A percentile compares a stretch with the other conserved stretches of the same genome.
These are phyloP conservation scores for Geranomyces variabilis DNA, from an alignment of 192 early-diverging fungal genomes.

Conservation along the genomic window DNA sequence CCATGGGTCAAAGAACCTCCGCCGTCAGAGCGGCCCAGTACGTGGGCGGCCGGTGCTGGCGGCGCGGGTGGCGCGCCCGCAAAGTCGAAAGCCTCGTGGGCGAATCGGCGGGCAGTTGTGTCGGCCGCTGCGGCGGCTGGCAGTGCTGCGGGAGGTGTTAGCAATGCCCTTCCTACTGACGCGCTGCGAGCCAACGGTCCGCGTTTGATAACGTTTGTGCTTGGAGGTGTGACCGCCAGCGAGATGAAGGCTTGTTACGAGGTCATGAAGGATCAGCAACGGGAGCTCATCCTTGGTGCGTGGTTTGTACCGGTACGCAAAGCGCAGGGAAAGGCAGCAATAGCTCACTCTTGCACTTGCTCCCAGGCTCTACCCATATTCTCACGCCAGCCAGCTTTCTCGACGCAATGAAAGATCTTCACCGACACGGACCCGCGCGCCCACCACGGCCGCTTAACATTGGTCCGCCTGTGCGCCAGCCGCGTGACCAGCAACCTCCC, in stretches of 20 bases:
- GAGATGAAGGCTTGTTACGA: constrained; percentile 78
- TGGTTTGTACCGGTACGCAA: background rate
- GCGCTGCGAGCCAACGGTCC: constrained; percentile 54
- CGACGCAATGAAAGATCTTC: constrained; percentile 63
- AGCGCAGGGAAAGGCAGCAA: background rate
- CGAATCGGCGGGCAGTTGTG: constrained; percentile 29
- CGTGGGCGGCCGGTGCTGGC: constrained; percentile 23
- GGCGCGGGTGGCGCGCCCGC: background rate
- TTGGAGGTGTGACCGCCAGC: constrained; percentile 77
- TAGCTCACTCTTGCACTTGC: background rate
- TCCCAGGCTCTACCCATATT: constrained; percentile 67
- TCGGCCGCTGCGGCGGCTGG: constrained; percentile 17
- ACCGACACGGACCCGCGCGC: constrained; percentile 26
- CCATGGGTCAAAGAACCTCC: constrained; percentile 68
- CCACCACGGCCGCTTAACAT: constrained; percentile 7
- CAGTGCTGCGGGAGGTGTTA: constrained; percentile 13
- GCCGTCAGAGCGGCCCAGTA: constrained; percentile 34
- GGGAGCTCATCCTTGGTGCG: constrained; percentile 71
- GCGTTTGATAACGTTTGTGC: constrained; percentile 73
- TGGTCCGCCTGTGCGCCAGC: background rate
- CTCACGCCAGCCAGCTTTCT: constrained; percentile 72
- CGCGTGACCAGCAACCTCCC: constrained; percentile 2
- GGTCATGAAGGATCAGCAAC: constrained; percentile 59
- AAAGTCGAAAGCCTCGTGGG: constrained; percentile 32
- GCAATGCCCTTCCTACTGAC: constrained; percentile 25